Conservation (phyloP, 371 early-diverging fungal genomes). For the Basidiobolus heterosporus region DNA sequence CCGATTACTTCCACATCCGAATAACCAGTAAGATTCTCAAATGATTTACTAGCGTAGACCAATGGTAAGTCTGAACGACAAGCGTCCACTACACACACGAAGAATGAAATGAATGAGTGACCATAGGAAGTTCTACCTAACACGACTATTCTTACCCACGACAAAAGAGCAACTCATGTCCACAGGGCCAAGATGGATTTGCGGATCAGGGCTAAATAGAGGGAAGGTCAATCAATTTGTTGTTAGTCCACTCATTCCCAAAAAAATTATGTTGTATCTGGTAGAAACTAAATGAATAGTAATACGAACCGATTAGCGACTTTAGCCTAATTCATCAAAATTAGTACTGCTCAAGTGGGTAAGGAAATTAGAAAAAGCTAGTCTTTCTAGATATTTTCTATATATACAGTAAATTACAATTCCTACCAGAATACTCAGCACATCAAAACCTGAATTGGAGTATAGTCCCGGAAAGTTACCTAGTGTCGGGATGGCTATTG, state of each 20-base stretch:
- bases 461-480: slow-evolving; percentile 15
- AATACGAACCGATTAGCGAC: no score
- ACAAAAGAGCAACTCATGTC: slow-evolving; percentile 34
- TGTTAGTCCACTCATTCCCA: no score
- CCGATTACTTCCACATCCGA: slow-evolving; percentile 26
- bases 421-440: slow-evolving; percentile 29
- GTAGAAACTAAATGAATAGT: no score
- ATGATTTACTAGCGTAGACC: slow-evolving; percentile 35
- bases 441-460: slow-evolving; percentile 39
- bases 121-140: neutral
- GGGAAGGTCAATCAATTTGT: no score
- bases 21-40: slow-evolving; percentile 40
- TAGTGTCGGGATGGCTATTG: no score
- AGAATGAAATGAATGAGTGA: neutral
- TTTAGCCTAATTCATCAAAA: no score
- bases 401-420: slow-evolving; percentile 9
- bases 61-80: slow-evolving; percentile 22
- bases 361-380: no score
- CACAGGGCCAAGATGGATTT: slow-evolving; percentile 32
- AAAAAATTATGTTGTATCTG: no score
- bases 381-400: no score
- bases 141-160: slow-evolving; percentile 8
- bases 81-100: slow-evolving; percentile 20
- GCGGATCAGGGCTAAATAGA: slow-evolving; percentile 22
- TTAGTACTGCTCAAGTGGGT: no score